Evolutionary conservation across 2,329 filamentous ascomycete species (phyloP).

Genomic region (Torrubiella hemipterigena): DNA sequence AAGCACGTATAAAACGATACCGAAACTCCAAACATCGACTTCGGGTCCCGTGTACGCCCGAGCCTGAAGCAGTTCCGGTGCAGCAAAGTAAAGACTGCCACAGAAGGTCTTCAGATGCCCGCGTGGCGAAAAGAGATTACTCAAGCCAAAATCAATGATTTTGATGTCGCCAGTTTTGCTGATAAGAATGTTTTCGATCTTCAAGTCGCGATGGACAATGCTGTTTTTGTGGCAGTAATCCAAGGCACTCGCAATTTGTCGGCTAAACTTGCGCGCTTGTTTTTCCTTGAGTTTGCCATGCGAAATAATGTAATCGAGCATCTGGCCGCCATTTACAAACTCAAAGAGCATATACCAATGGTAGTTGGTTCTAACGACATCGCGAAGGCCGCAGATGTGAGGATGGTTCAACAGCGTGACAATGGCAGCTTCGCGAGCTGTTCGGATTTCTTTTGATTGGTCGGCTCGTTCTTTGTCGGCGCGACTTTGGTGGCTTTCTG

Average conservation of each 20-base stretch:
- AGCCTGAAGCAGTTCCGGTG: slow-evolving; percentile 86
- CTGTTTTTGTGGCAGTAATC: slow-evolving; percentile 98
- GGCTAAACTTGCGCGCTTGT: slow-evolving; percentile 92
- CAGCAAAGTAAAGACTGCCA: slow-evolving; percentile 94
- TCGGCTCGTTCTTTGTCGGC: slow-evolving; percentile 81
- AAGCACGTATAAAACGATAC: slow-evolving; percentile 91
- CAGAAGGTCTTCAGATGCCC: slow-evolving; percentile 91
- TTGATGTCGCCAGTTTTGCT: slow-evolving; percentile 99
- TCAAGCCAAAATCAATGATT: slow-evolving; percentile 96
- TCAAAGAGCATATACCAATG: slow-evolving; percentile 99
- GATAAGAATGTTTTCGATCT: slow-evolving; percentile 98
- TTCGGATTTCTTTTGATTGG: slow-evolving; percentile 91
- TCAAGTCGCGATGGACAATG: slow-evolving; percentile 93
- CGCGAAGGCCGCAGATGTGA: slow-evolving; percentile 89
- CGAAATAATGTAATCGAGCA: slow-evolving; percentile 99
- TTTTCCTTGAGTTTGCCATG: slow-evolving; percentile 97
- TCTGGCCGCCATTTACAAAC: slow-evolving; percentile 96
- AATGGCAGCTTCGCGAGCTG: slow-evolving; percentile 89
- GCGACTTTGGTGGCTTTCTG: slow-evolving; percentile 60
- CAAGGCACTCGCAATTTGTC: slow-evolving; percentile 90
- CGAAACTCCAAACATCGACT: slow-evolving; percentile 97
- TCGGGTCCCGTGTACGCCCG: slow-evolving; percentile 92
- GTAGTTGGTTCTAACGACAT: slow-evolving; percentile 90
- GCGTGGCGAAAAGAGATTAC: slow-evolving; percentile 84
- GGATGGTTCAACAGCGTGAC: slow-evolving; percentile 89